These are phyloP conservation scores for Diddensiella transvaalensis DNA, from an alignment of 805 yeast genomes.

Conservation along the genomic window DNA sequence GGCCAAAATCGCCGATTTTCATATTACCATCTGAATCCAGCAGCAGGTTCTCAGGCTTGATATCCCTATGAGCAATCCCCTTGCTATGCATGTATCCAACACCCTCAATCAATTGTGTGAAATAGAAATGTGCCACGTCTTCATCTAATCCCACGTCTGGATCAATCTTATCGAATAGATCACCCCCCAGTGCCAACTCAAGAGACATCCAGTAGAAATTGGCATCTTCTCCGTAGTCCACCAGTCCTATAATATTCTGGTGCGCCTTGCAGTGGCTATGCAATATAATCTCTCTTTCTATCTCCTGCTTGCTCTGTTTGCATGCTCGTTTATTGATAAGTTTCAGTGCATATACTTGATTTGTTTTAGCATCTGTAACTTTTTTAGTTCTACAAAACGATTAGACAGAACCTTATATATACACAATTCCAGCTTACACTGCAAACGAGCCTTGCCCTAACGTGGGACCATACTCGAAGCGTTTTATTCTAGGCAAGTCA, in stretches of 20 bases:
- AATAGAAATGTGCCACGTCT: constrained; percentile 65
- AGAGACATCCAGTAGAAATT: constrained; percentile 63
- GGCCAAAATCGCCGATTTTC: constrained; percentile 74
- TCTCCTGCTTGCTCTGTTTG: constrained; percentile 9
- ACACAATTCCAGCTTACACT: constrained; percentile 40
- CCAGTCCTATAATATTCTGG: constrained; percentile 54
- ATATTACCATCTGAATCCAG: constrained; percentile 61
- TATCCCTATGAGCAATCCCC: constrained; percentile 63
- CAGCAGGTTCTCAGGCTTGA: constrained; percentile 66
- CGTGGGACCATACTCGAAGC: constrained; percentile 41
- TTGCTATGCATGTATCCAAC: constrained; percentile 55
- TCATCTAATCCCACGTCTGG: constrained; percentile 69
- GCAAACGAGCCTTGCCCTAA: constrained; percentile 71
- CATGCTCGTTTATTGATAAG: constrained; percentile 42
- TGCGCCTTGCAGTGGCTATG: constrained; percentile 58
- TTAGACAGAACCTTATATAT: no score
- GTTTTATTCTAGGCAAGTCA: background rate
- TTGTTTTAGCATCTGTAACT: constrained; percentile 41
- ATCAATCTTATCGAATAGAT: constrained; percentile 72
- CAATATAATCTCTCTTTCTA: constrained; percentile 49
- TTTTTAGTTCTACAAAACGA: constrained; percentile 43
- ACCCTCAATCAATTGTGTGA: constrained; percentile 61
- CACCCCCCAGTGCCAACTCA: constrained; percentile 74
- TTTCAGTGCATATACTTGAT: constrained; percentile 52
- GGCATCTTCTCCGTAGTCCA: constrained; percentile 50